Conservation (phyloP, 73 alveolate genomes). For the Paramecium caudatum region DNA sequence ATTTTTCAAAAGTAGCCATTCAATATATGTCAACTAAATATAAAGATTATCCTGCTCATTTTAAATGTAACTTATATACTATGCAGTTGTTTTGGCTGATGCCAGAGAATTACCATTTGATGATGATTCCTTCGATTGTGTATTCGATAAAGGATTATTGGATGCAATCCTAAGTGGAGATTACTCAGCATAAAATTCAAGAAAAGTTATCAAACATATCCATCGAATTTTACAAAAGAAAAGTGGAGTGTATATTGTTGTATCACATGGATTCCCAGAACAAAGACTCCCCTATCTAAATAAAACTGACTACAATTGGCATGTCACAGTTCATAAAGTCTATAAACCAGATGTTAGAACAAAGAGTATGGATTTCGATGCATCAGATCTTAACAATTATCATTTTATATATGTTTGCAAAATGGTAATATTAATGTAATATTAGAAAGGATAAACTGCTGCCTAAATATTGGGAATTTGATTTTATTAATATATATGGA, state of each 20-base stretch:
- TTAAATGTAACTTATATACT: conserved; percentile 30
- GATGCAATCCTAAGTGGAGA: conserved; percentile 77
- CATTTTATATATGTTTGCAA: conserved; percentile 75
- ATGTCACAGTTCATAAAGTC: conserved; percentile 47
- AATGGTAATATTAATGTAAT: conserved; percentile 54
- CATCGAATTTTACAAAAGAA: conserved; percentile 47
- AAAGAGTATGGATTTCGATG: conserved; percentile 59
- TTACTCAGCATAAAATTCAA: conserved; percentile 72
- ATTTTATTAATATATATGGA: too few species aligned
- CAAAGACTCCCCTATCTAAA: conserved; percentile 13
- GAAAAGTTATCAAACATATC: conserved; percentile 56
- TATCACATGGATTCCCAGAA: conserved; percentile 68
- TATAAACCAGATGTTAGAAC: conserved; percentile 72
- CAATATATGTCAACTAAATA: conserved; percentile 46
- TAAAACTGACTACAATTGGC: conserved; percentile 64
- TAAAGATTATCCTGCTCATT: conserved; percentile 59
- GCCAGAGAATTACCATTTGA: conserved; percentile 60
- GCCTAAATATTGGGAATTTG: too few species aligned
- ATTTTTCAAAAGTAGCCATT: conserved; percentile 61
- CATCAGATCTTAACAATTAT: conserved; percentile 66
- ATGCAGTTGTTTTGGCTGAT: conserved; percentile 11
- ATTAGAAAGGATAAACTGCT: conserved; percentile 27
- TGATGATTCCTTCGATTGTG: conserved; percentile 73
- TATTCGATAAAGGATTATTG: conserved; percentile 70
- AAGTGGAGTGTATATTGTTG: conserved; percentile 71